Conservation (phyloP, 495 filamentous ascomycete species). For the Astrothelium macrocarpum region DNA sequence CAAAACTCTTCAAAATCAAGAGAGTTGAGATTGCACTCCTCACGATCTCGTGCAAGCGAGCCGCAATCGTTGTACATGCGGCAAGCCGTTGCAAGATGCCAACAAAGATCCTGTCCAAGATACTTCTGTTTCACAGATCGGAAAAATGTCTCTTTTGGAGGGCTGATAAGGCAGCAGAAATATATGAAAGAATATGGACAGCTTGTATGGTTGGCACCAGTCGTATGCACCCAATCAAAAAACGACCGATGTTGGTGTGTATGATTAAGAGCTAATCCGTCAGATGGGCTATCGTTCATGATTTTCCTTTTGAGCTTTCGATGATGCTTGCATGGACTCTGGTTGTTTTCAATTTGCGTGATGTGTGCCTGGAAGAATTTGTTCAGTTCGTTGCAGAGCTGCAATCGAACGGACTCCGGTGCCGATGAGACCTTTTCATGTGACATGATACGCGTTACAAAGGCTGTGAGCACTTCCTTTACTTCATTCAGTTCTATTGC, state of each 20-base stretch:
- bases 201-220: conserved; percentile 27
- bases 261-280: no score
- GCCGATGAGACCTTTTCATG: not conserved
- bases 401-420: conserved; percentile 2
- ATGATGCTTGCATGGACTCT: not conserved
- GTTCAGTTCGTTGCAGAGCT: not conserved
- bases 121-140: not conserved
- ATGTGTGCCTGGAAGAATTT: not conserved
- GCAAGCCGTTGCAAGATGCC: not conserved
- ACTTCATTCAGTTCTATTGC: not conserved
- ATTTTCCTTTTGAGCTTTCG: not conserved
- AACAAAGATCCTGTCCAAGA: not conserved
- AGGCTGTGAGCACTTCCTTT: not conserved
- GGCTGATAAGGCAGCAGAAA: not conserved
- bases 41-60: not conserved
- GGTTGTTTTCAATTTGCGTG: not conserved
- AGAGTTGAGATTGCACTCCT: not conserved
- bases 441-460: not conserved
- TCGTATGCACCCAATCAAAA: conserved; percentile 29
- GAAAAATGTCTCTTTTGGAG: not conserved
- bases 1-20: conserved; percentile 1
- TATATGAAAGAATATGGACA: conserved; percentile 22
- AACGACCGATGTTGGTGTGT: no score
- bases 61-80: not conserved
- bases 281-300: not conserved